Base-by-base conservation (phyloP, 1,139 yeast genomes). In the Yamadazyma kanchanaburiensis region DNA sequence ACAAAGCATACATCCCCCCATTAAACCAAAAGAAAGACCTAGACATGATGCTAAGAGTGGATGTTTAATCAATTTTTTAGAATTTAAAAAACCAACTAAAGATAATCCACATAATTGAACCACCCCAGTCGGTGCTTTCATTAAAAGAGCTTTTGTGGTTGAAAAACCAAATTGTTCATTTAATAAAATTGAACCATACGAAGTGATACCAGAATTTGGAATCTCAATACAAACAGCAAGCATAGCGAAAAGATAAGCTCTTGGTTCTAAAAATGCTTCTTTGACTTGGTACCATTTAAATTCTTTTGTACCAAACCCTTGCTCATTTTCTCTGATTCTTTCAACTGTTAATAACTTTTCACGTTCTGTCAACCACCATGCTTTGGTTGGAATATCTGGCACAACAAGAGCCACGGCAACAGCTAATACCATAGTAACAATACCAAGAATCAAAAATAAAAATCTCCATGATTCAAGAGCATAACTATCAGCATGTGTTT, bases 1-100 rank as follows among this genome's bases (percentile, higher is more conserved):
- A 0, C 74, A 77, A 28, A 74, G 48, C 60, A 76, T 46, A 22
- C 70, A 68, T 11, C 75, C 45, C 4, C 67, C 65, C 19, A 60
- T 45, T 12, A 69, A 2, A 50, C 36, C 11, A 42, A 35, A 9
- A 51, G 42, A 27, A 25, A 32, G 26, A 9, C 44, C 44, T 14
- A 31, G 6, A 6, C 27, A 15, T 1, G 43, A 25, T 23, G 39
- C 29, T 9, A 37, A 22, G 21, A 38, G 33, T 4, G 42, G 44
- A 25, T 39, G 44, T 26, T 40, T 40, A 20, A 40, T 32, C 24
- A 38, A 25, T 4, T 25, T 30, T 15, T 25, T 30, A 11, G 24
- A 18, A 13, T 30, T 38, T 13, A 27, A 22, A 24, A 40, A 15
- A 9, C 41, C 44, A 8, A 40, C 26, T 3, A 26, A 15, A 8